Evolutionary conservation across 2,329 filamentous ascomycete genomes (phyloP), one percentile per base, ranked within the genome.

Genomic region (Simplicillium sp.): DNA sequence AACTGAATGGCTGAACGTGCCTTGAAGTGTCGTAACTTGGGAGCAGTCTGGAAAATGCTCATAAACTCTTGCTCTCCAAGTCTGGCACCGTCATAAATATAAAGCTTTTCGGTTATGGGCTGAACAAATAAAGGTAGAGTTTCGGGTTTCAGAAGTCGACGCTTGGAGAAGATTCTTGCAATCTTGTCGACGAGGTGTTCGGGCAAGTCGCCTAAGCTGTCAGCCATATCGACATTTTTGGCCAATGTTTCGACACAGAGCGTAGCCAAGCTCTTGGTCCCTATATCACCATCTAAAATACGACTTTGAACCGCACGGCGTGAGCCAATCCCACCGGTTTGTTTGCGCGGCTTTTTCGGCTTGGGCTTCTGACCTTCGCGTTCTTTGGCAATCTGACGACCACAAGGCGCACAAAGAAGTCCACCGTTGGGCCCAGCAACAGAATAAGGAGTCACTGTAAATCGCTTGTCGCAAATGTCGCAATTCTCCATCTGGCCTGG

Each of bases 401-500:
- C 84, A 54, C 90, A 97, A 16, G 84, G 79, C 3, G 73, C 71
- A 56, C 90, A 97, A 2, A 96, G 68, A n/a, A 97, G 68, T 13
- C 87, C 87, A 4, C 89, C 89, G n/a, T 83, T 71, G 1, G 86
- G 84, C 1, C 85, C 87, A 20, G 81, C 75, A 48, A 87, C 83
- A 46, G 84, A 88, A 64, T 96, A 96, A 1, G 87, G 75, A 0
- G 90, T 96, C 35, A 97, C 89, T 0, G 87, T 95, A 55, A 97
- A 97, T 31, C 88, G 80, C 58, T 92, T 94, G 34, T 75, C 72
- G 59, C 90, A 97, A 3, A 81, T 65, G 46, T 85, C 87, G 56
- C 90, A 97, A 49, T 95, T 89, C 47, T 85, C 87, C 54, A 90
- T 77, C 59, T 97, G 90, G 3, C 87, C 88, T 2, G 87, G 85